A percentile compares a stretch with the other conserved stretches of the same genome.
phyloP scores from a whole-genome alignment of 75 land plant genomes.

The Azolla pinnata region DNA sequence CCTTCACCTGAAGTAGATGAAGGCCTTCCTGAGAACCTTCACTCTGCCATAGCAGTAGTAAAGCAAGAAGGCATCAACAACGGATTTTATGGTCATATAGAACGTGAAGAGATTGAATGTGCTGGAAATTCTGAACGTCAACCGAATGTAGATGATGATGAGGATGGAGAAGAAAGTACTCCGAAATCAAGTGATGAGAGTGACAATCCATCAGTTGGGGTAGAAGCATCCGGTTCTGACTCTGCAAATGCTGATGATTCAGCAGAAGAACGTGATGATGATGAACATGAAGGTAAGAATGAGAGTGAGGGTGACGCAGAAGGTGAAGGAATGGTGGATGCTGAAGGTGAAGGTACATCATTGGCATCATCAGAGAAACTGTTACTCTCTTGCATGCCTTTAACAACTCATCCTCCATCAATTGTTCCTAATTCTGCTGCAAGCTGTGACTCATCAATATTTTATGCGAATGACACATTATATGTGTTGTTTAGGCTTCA shows the following conservation, averaged over 20 bases:
- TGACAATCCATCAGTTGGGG: conserved; percentile 80
- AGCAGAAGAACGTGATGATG: conserved; percentile 61
- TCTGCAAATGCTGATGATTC: conserved; percentile 73
- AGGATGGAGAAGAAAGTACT: conserved; percentile 80
- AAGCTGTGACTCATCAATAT: conserved; percentile 35
- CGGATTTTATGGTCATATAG: neutral
- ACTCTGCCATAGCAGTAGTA: neutral
- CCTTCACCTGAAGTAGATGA: conserved; percentile 69
- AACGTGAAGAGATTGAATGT: conserved; percentile 32
- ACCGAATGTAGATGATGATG: conserved; percentile 67
- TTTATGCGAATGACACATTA: conserved; percentile 84
- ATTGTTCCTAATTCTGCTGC: conserved; percentile 19
- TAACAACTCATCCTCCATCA: conserved; percentile 51
- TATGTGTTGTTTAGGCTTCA: conserved; percentile 91
- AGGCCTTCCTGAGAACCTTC: conserved; percentile 10
- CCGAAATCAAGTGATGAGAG: conserved; percentile 71
- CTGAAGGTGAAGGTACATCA: conserved; percentile 56
- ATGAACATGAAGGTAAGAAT: conserved; percentile 66
- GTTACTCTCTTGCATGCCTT: conserved; percentile 57
- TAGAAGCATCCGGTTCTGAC: conserved; percentile 68
- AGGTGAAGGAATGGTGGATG: conserved; percentile 80
- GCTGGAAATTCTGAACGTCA: conserved; percentile 34
- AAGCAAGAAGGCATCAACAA: neutral
- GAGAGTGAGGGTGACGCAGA: conserved; percentile 55
- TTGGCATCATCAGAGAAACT: conserved; percentile 51